phyloP scores from a whole-genome alignment of 2,329 filamentous ascomycete genomes.

The Colletotrichum echinochloae region DNA sequence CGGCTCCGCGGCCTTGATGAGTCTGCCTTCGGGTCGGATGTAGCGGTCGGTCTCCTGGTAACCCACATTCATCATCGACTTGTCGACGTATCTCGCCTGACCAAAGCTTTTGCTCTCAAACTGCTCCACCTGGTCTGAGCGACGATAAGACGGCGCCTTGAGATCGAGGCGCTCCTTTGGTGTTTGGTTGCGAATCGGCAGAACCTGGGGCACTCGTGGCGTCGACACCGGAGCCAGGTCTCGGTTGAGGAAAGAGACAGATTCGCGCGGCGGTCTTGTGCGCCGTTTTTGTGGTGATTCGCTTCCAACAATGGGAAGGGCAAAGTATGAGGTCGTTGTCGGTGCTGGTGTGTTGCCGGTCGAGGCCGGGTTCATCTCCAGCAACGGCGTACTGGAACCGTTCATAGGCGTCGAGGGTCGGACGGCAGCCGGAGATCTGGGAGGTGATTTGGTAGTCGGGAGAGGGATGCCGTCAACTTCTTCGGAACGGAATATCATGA shows the following conservation, averaged over 20 bases:
- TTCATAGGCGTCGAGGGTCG: conserved; percentile 55
- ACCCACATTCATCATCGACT: conserved; percentile 94
- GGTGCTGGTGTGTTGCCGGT: conserved; percentile 58
- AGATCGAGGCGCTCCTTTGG: conserved; percentile 84
- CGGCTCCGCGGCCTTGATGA: conserved; percentile 73
- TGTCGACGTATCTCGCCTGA: conserved; percentile 92
- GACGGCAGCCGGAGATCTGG: conserved; percentile 47
- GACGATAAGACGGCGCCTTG: conserved; percentile 79
- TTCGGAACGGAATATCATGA: conserved; percentile 83
- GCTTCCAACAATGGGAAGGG: conserved; percentile 47
- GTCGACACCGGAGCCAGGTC: conserved; percentile 56
- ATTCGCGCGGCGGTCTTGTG: conserved; percentile 62
- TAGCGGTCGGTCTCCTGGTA: conserved; percentile 97
- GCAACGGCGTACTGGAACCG: conserved; percentile 60
- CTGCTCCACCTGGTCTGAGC: conserved; percentile 81
- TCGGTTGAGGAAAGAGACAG: conserved; percentile 65
- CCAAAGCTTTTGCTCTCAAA: conserved; percentile 89
- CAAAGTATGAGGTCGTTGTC: conserved; percentile 50
- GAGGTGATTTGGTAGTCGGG: conserved; percentile 49
- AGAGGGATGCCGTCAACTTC: conserved; percentile 83
- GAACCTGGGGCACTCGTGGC: conserved; percentile 71
- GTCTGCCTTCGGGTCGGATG: conserved; percentile 77
- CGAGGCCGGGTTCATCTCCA: conserved; percentile 57
- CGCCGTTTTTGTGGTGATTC: conserved; percentile 58
- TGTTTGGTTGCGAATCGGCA: conserved; percentile 83